These are phyloP conservation scores for Calonectria hawksworthii DNA, from an alignment of 2,329 filamentous ascomycete species.

Conservation along the genomic window DNA sequence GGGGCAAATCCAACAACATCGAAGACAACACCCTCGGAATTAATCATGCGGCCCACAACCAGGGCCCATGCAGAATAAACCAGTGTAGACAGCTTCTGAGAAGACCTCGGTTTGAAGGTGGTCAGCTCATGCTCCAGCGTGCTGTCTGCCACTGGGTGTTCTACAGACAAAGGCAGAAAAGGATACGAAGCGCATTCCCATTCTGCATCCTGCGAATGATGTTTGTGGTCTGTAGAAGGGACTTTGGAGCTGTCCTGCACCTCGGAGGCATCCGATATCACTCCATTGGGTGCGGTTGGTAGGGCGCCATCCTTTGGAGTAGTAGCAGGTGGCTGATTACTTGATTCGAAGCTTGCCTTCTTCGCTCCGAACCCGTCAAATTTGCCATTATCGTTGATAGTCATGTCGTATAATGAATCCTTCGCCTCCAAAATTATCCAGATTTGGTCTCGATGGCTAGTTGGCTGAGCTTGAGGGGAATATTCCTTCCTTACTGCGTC, in stretches of 20 bases:
- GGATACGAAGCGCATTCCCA: background rate
- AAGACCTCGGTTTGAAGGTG: background rate
- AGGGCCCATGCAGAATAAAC: background rate
- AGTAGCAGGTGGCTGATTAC: no score
- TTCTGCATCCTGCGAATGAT: background rate
- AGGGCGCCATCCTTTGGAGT: background rate
- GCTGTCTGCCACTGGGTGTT: background rate
- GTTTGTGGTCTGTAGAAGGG: background rate
- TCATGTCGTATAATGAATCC: background rate
- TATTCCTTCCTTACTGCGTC: background rate
- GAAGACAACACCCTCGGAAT: background rate
- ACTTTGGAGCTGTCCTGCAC: background rate
- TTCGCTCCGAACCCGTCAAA: background rate
- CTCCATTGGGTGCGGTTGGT: no score
- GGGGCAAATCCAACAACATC: background rate
- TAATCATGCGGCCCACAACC: background rate
- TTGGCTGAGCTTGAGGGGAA: background rate
- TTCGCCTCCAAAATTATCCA: background rate
- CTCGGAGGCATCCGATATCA: background rate
- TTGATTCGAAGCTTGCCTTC: background rate
- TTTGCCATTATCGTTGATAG: background rate
- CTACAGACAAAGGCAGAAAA: background rate
- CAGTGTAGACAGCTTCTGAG: background rate
- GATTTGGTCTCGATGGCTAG: background rate
- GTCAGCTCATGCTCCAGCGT: background rate